Percentiles rank a stretch among this genome's conserved stretches.
Evolutionary conservation across 495 filamentous ascomycete species (phyloP).

Genomic region (Xylaria castorea): DNA sequence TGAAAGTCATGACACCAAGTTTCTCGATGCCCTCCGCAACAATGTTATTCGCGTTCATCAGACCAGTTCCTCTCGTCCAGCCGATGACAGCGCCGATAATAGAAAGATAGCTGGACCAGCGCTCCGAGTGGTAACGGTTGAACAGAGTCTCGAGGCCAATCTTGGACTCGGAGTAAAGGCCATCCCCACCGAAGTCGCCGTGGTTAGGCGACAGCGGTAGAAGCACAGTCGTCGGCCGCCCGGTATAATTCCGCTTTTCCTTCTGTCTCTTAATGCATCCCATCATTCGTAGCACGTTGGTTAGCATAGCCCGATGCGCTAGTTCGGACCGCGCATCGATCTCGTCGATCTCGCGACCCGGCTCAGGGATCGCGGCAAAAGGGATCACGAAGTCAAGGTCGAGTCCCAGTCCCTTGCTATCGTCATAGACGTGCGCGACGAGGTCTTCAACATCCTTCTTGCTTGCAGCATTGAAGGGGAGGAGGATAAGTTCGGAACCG

Average conservation of each 20-base stretch:
- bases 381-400: conserved; percentile 85
- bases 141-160: conserved; percentile 84
- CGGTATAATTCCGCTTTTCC: conserved; percentile 74
- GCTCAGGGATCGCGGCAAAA: conserved; percentile 86
- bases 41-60: conserved; percentile 88
- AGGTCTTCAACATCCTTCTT: conserved; percentile 88
- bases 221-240: conserved; percentile 82
- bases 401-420: conserved; percentile 85
- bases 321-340: conserved; percentile 89
- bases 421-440: conserved; percentile 81
- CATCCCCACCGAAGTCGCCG: conserved; percentile 87
- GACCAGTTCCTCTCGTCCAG: conserved; percentile 86
- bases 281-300: conserved; percentile 79
- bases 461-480: conserved; percentile 89
- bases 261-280: conserved; percentile 81
- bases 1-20: conserved; percentile 85
- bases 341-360: conserved; percentile 85
- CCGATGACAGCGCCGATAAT: conserved; percentile 89
- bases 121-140: conserved; percentile 89
- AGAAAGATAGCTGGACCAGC: conserved; percentile 84
- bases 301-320: conserved; percentile 90
- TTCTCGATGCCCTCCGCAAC: conserved; percentile 86
- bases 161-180: conserved; percentile 87
- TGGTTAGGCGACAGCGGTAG: conserved; percentile 86
- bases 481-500: conserved; percentile 83